Evolutionary conservation across 2,329 filamentous ascomycete species (phyloP), one percentile per base, ranked within the genome.

Genomic region (Colletotrichum tropicicola): DNA sequence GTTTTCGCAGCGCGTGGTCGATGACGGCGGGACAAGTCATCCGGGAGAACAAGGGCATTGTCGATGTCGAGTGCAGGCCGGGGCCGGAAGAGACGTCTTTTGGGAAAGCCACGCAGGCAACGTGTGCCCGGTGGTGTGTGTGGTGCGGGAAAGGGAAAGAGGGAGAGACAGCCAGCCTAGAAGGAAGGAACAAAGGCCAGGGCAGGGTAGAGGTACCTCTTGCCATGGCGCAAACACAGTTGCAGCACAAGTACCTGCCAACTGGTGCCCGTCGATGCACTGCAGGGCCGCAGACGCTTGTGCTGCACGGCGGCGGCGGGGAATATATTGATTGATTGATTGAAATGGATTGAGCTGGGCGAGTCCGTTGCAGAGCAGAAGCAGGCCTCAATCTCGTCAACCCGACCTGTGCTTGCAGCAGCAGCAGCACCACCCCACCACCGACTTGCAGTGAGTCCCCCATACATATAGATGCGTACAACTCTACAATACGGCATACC

Each of bases 241-340:
- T n/a, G n/a, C n/a, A n/a, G n/a, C 13, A 12, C 27, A 37, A 12
- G 39, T 55, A 55, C 57, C 48, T 27, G 13, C 21, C 32, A 13
- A 35, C 9, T 13, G 32, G 32, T 17, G 39, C n/a, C 39, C 6
- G 39, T 43, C 5, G n/a, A 43, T 9, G 19, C n/a, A n/a, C 7
- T 21, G 55, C 54, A 58, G 45, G 28, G 35, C 23, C 23, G 59
- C 27, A 17, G 53, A 35, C 59, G 23, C 51, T 44, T 49, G 25
- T 21, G 54, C 39, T 59, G 60, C 60, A 64, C 23, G 39, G 47
- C 55, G 55, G 55, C 60, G 60, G 55, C 60, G 41, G 60, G 54
- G 55, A 13, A 41, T 25, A 37, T 17, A 59, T 37, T 45, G 37
- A 17, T n/a, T 41, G 28, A 48, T 58, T 51, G 32, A 19, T 41